Evolutionary conservation across 2,329 filamentous ascomycete genomes (phyloP).

Genomic region (Diaporthe vexans): DNA sequence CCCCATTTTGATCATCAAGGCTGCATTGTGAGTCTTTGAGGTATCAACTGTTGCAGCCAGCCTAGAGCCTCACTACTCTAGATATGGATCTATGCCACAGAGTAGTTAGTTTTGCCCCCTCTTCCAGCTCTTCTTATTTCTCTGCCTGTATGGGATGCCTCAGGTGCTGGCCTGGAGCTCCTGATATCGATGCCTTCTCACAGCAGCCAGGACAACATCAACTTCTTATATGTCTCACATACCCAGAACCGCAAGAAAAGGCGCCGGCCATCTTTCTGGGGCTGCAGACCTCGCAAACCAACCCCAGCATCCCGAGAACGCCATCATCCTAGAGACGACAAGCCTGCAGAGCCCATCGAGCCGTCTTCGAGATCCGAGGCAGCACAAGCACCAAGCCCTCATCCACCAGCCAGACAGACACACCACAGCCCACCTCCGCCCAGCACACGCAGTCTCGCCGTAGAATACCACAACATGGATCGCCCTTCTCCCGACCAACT

Average conservation of each 20-base stretch:
- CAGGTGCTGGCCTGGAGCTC: neutral
- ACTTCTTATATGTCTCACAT: slow-evolving; percentile 17
- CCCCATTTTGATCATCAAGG: neutral
- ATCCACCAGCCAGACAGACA: neutral
- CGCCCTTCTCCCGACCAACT: neutral
- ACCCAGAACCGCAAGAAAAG: slow-evolving; percentile 9
- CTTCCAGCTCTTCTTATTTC: neutral
- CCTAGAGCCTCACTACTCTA: neutral
- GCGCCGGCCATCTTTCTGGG: slow-evolving; percentile 31
- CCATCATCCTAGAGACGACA: neutral
- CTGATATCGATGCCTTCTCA: slow-evolving; percentile 15
- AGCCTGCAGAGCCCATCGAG: neutral
- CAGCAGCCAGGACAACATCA: slow-evolving; percentile 5
- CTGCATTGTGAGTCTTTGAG: neutral
- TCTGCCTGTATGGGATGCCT: neutral
- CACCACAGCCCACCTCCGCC: neutral
- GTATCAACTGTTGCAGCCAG: neutral
- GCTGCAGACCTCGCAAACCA: slow-evolving; percentile 5
- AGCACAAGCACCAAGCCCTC: neutral
- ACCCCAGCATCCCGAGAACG: neutral
- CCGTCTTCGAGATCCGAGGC: neutral
- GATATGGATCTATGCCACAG: slow-evolving; percentile 10
- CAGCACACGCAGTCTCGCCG: neutral
- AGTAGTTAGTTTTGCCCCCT: neutral
- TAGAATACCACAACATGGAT: neutral